Base-by-base conservation (phyloP, 2,329 filamentous ascomycete genomes). In the Trichophyton simii region DNA sequence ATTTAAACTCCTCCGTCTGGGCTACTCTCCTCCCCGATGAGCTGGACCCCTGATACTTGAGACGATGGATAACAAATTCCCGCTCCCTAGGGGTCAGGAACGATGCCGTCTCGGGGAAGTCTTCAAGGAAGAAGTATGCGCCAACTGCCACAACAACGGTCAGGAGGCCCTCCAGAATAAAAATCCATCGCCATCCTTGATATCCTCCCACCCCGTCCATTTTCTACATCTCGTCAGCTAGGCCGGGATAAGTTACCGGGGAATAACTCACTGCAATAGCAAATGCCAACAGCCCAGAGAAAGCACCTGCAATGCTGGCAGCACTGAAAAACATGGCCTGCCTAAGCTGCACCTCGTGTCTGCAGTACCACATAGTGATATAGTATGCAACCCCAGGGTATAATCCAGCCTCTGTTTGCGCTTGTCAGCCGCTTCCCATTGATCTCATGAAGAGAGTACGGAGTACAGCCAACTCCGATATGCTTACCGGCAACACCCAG, bases 271-370 rank as follows among this genome's bases (percentile, higher is more conserved):
- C 72, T 1, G 75, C 75, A 44, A 82, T 80, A 1, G 70, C 79
- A 64, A 74, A 80, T 1, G 80, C 80, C 0, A 82, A 69, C 18
- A 82, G 68, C 0, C 80, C 80, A 1, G 76, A 77, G 57, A 82
- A 79, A 0, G 78, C 78, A n/a, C 80, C 79, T 0, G 80, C 79
- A 54, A 81, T 68, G 46, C 74, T 76, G 1, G 76, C 75, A 0
- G 78, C 76, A 57, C 74, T 76, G 66, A 79, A 79, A 68, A 78
- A 76, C 1, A 80, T 67, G 3, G 77, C 76, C 46, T 76, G 72
- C 9, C 78, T 71, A 58, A 71, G 69, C 54, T 79, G 78, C 1
- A 73, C 70, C 58, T 77, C 74, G 42, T 71, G 71, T 4, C 76
- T 71, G 2, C 73, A 73, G 58, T 79, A 80, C 74, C 77, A 80